Evolutionary conservation across 2,329 filamentous ascomycete genomes (phyloP).

Genomic region (Emericellopsis atlantica): DNA sequence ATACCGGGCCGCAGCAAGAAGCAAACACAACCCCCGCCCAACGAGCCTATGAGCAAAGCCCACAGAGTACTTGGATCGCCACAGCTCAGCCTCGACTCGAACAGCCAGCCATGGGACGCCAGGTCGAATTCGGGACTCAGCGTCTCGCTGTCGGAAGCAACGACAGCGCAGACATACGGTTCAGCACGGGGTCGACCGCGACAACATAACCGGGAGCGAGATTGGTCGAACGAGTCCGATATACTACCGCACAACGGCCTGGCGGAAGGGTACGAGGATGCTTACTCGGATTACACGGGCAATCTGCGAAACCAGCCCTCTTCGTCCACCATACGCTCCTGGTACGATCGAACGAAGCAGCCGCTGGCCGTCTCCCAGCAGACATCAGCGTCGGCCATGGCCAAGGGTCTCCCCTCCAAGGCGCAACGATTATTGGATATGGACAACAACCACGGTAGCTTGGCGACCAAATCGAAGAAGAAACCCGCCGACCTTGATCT

Average conservation of each 20-base stretch:
- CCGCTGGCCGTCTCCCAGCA: slow-evolving; percentile 46
- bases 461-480: slow-evolving; percentile 15
- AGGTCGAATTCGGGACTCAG: slow-evolving; percentile 29
- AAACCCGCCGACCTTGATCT: slow-evolving; percentile 38
- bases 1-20: slow-evolving; percentile 33
- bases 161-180: slow-evolving; percentile 11
- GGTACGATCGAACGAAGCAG: slow-evolving; percentile 43
- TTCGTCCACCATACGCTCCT: slow-evolving; percentile 41
- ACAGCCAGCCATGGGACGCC: slow-evolving; percentile 24
- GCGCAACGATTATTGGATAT: slow-evolving; percentile 32
- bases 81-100: slow-evolving; percentile 27
- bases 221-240: slow-evolving; percentile 34
- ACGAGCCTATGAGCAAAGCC: slow-evolving; percentile 32
- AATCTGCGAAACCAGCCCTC: slow-evolving; percentile 34
- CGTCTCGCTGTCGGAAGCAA: slow-evolving; percentile 29
- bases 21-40: slow-evolving; percentile 11
- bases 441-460: slow-evolving; percentile 14
- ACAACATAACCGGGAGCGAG: slow-evolving; percentile 7
- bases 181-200: slow-evolving; percentile 1
- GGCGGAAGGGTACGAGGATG: slow-evolving; percentile 6
- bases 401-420: slow-evolving; percentile 38
- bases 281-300: slow-evolving; percentile 27
- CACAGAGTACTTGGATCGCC: slow-evolving; percentile 36
- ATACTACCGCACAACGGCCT: slow-evolving; percentile 21
- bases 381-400: slow-evolving; percentile 45